Percentiles rank a stretch among this genome's conserved stretches.
Conservation (phyloP, 768 basidiomycete species). For the Pulveroboletus sp. region DNA sequence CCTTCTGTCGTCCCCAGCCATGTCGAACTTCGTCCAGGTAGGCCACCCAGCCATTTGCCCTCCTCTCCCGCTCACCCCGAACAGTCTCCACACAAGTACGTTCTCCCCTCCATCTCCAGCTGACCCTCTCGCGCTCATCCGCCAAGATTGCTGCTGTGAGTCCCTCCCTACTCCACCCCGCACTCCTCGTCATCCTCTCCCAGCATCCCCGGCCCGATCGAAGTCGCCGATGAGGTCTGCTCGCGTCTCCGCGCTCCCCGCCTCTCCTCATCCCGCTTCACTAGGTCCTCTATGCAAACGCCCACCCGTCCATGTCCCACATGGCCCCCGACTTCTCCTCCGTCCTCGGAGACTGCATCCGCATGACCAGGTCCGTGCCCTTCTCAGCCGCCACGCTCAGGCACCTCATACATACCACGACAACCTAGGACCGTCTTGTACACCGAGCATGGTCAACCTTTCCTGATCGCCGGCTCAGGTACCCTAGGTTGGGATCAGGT, state of each 20-base stretch:
- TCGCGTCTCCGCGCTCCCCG: not conserved
- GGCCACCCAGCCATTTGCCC: not conserved
- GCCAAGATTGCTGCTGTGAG: slow-evolving; percentile 47
- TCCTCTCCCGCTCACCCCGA: not conserved
- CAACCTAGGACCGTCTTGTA: slow-evolving; percentile 62
- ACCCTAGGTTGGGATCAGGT: slow-evolving; percentile 97
- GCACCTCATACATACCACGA: not conserved
- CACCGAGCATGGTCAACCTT: slow-evolving; percentile 78
- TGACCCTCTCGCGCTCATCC: slow-evolving; percentile 23
- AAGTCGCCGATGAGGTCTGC: slow-evolving; percentile 55
- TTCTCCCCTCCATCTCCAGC: slow-evolving; percentile 12
- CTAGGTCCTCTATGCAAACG: slow-evolving; percentile 88
- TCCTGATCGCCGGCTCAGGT: slow-evolving; percentile 91
- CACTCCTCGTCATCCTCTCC: not conserved
- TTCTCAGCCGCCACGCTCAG: not conserved
- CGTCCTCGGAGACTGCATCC: slow-evolving; percentile 84
- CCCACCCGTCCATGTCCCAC: slow-evolving; percentile 86
- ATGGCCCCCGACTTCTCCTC: slow-evolving; percentile 84
- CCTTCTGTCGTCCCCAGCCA: too few species aligned
- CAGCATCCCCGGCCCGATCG: slow-evolving; percentile 63
- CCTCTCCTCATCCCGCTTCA: not conserved
- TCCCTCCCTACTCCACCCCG: not conserved
- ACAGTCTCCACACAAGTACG: slow-evolving; percentile 42
- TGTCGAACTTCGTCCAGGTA: slow-evolving; percentile 30
- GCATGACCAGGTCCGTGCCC: slow-evolving; percentile 60